Evolutionary conservation across 2,329 filamentous ascomycete species (phyloP), one percentile per base, ranked within the genome.

Genomic region (Cladorrhinum sp.): DNA sequence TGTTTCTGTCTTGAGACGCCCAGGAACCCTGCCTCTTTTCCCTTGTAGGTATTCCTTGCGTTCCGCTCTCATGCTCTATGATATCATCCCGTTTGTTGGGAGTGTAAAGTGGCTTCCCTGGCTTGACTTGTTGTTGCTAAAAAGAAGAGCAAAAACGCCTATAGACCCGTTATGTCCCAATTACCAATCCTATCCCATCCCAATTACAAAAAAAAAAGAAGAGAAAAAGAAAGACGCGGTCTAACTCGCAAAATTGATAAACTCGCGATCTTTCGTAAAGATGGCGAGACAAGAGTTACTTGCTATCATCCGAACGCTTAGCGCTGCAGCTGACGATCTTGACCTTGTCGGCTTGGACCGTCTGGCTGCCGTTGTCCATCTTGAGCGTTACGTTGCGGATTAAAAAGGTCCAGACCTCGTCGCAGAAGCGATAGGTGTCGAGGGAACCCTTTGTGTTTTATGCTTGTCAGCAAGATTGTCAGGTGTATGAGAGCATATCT

Each of bases 311-410:
- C 57, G 61, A 59, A 18, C 65, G 81, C 82, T 97, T 97, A 67
- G 93, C 93, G 72, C 96, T 96, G 77, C 93, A 98, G 77, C 91
- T 96, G 54, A 99, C 95, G 68, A 99, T 99, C 86, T 98, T 98
- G 76, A 99, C 91, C 75, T 92, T 93, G 73, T 97, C 93, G 20
- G 93, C 92, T 38, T 84, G 79, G 13, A 98, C 86, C 0, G 85
- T 84, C 63, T 87, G 84, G 59, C 84, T 85, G 67, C 82, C 83
- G 56, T 89, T 91, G 69, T 98, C 93, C 79, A 98, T 89, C 79
- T 99, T 99, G 80, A 99, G 98, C n/a, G 88, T 92, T 59, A 98
- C 93, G 67, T 98, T 95, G 78, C 97, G 97, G 77, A 99, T 96
- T 61, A 99, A 85, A 76, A 99, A 99, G 1, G 95, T 99, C 95